These are phyloP conservation scores for Globisporangium splendens DNA, from an alignment of 352 stramenopile species.

Conservation along the genomic window DNA sequence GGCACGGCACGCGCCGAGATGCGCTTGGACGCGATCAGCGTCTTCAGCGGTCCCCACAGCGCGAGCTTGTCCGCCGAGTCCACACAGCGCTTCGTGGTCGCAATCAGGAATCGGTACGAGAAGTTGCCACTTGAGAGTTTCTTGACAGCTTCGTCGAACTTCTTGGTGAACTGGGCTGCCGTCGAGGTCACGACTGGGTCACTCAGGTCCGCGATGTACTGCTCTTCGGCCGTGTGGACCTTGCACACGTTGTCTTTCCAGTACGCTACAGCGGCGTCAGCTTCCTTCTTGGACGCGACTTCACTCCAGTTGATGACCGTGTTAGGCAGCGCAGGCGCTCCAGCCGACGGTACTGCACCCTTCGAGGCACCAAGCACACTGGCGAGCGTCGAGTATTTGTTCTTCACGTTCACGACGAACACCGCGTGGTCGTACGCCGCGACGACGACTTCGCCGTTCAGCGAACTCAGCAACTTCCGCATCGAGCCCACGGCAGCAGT, in stretches of 20 bases:
- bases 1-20: conserved; percentile 65
- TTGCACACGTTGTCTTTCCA: conserved; percentile 54
- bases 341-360: not conserved
- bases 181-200: conserved; percentile 37
- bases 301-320: conserved; percentile 38
- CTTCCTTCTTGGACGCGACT: conserved; percentile 24
- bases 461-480: conserved; percentile 42
- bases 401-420: conserved; percentile 65
- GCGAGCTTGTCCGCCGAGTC: conserved; percentile 37
- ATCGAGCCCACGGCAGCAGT: conserved; percentile 32
- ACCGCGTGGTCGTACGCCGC: conserved; percentile 56
- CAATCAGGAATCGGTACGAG: conserved; percentile 60
- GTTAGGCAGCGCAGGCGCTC: conserved; percentile 37
- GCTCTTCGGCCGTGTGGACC: conserved; percentile 42
- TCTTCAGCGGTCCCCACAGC: conserved; percentile 52
- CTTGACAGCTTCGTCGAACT: conserved; percentile 41
- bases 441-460: conserved; percentile 57
- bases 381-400: conserved; percentile 68
- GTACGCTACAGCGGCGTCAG: conserved; percentile 9
- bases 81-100: conserved; percentile 58
- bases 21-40: conserved; percentile 47
- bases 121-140: conserved; percentile 20
- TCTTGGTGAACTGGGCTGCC: conserved; percentile 38
- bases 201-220: conserved; percentile 49
- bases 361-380: conserved; percentile 58